A percentile compares a stretch with the other conserved stretches of the same genome.
phyloP scores from a whole-genome alignment of 441 rosid genomes.

The Lepidium campestre region DNA sequence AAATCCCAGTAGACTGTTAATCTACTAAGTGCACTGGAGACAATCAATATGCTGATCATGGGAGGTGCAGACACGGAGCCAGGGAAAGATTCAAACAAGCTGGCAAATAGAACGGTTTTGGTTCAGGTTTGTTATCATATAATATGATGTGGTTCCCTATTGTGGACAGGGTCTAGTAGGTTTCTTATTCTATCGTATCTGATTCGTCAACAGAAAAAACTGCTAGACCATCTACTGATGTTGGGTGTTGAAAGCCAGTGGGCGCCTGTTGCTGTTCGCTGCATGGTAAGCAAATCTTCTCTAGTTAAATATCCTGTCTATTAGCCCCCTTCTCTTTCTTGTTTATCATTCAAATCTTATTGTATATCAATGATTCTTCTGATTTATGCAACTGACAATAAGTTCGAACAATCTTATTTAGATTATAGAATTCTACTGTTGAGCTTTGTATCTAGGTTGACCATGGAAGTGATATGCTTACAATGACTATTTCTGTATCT shows the following conservation, averaged over 20 bases:
- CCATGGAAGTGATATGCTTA: background rate
- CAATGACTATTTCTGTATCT: background rate
- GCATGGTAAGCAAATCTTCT: constrained; percentile 52
- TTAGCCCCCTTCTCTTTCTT: background rate
- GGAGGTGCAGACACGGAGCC: constrained; percentile 67
- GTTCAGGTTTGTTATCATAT: constrained; percentile 63
- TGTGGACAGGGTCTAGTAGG: background rate
- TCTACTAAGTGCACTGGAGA: constrained; percentile 78
- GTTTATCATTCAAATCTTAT: background rate
- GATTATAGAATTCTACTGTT: background rate
- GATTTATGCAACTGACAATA: background rate
- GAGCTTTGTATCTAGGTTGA: constrained; percentile 10
- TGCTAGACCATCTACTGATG: constrained; percentile 77
- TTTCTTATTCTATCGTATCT: constrained; percentile 24
- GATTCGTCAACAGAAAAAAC: constrained; percentile 50
- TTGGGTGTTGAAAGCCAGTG: constrained; percentile 95
- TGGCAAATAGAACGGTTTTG: constrained; percentile 73
- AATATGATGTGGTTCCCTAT: background rate
- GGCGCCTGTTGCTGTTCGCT: constrained; percentile 89
- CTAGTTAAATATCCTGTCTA: background rate
- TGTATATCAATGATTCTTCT: background rate
- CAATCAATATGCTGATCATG: constrained; percentile 71
- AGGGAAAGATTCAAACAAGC: constrained; percentile 68
- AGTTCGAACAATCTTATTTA: background rate
- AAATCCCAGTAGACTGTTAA: constrained; percentile 93